Base-by-base conservation (phyloP, 1,139 yeast genomes). In the Blastobotrys malaysiensis region DNA sequence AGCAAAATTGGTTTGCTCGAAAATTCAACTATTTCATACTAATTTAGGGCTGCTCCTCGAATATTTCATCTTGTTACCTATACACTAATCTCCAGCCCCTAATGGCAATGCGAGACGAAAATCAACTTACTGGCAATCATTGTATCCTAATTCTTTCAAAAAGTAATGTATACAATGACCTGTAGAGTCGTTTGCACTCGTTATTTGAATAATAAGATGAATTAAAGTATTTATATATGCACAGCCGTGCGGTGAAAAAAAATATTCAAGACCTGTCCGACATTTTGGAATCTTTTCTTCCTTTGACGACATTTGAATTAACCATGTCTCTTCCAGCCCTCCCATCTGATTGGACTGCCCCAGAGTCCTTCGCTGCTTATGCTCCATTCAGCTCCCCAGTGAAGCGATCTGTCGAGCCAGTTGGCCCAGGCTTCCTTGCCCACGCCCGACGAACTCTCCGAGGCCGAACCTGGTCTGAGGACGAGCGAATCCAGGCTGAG, bases 381-480 rank as follows among this genome's bases (percentile, higher is more conserved):
- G 62, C 61, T 16, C 59, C 69, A 43, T 81, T 80, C 69, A 69
- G 89, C 50, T 79, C 84, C 27, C 83, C 96, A 54, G 80, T 80
- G 53, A 88, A 88, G 69, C 91, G 97, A 72, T 86, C 93, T 59
- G 79, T 91, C 62, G 99, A 93, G 76, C 98, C 99, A 43, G 97
- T 91, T 63, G 99, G 99, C 54, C 95, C 95, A 62, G 87, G 82
- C 70, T 93, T 89, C 77, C 79, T 95, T 68, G 97, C 97, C 56
- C 99, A 95, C 69, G 99, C 99, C 57, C 85, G 96, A 64, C 87
- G 99, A 79, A 83, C 95, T 59, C 79, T 91, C 65, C 84, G 97
- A 75, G 97, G 97, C 73, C 97, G 96, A 76, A 89, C 98, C 56
- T 93, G 97, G 97, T 89, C 97, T 53, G 98, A 95, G 75, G 93